phyloP scores from a whole-genome alignment of 2,329 filamentous ascomycete genomes.

The Pseudogymnoascus verrucosus region DNA sequence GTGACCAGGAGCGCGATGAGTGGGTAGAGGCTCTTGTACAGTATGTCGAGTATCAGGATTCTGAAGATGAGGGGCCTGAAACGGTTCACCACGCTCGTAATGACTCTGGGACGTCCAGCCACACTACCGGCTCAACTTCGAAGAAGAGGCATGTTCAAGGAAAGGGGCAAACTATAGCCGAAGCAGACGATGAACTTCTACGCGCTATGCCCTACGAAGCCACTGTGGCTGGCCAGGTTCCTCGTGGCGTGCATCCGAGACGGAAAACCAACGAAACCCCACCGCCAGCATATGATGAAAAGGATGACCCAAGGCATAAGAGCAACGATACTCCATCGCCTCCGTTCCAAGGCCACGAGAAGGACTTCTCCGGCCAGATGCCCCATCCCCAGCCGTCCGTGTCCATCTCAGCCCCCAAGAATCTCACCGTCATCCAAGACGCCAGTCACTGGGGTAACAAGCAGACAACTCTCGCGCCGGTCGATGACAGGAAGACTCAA shows the following conservation, averaged over 20 bases:
- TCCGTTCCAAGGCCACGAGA: conserved; percentile 22
- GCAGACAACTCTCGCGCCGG: conserved; percentile 39
- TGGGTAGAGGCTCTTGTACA: conserved; percentile 89
- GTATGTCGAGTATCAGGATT: conserved; percentile 72
- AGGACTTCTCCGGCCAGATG: conserved; percentile 21
- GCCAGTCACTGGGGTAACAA: conserved; percentile 81
- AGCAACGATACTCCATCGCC: conserved; percentile 25
- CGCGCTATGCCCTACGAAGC: conserved; percentile 31
- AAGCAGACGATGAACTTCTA: conserved; percentile 30
- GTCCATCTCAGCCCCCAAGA: conserved; percentile 76
- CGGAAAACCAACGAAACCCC: conserved; percentile 18
- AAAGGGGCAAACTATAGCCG: conserved; percentile 28
- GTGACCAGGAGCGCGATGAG: conserved; percentile 79
- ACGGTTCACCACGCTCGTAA: conserved; percentile 34
- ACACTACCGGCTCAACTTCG: conserved; percentile 30
- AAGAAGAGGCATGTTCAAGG: conserved; percentile 38
- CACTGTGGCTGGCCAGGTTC: conserved; percentile 28
- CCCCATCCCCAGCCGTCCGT: conserved; percentile 33
- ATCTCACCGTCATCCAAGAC: conserved; percentile 77
- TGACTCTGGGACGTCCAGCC: conserved; percentile 28
- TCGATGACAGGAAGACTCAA: conserved; percentile 65
- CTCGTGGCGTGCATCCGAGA: conserved; percentile 23
- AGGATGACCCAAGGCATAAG: conserved; percentile 28
- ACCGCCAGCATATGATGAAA: conserved; percentile 15
- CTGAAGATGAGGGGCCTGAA: conserved; percentile 43